Percentiles rank a stretch among this genome's conserved stretches.
Conservation (phyloP, 352 stramenopile genomes). For the Thraustotheca clavata region DNA sequence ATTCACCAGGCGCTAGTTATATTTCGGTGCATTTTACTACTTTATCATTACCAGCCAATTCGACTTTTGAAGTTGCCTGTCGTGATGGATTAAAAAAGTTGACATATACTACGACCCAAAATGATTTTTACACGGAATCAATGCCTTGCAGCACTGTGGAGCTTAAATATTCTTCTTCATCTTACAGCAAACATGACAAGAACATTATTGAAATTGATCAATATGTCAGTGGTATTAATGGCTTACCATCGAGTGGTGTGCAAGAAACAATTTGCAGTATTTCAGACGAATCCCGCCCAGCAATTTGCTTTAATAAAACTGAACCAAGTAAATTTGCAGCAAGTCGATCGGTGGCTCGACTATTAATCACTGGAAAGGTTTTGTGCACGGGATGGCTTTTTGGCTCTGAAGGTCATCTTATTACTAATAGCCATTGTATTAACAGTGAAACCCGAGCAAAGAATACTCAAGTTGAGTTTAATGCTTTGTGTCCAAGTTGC, state of each 20-base stretch:
- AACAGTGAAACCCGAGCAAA: slow-evolving; percentile 28
- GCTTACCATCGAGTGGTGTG: neutral
- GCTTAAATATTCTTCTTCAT: neutral
- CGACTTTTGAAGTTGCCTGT: neutral
- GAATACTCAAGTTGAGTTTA: slow-evolving; percentile 28
- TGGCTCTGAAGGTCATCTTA: slow-evolving; percentile 48
- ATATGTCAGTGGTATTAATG: neutral
- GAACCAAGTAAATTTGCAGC: slow-evolving; percentile 5
- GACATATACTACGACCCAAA: neutral
- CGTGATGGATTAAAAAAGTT: neutral
- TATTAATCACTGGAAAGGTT: slow-evolving; percentile 28
- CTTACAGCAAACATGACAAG: neutral
- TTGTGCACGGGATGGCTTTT: slow-evolving; percentile 36
- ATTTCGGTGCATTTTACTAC: neutral
- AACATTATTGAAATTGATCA: neutral
- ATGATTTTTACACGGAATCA: no score
- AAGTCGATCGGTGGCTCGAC: slow-evolving; percentile 39
- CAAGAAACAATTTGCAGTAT: neutral
- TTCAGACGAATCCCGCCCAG: neutral
- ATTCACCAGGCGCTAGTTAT: neutral
- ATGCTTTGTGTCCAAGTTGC: neutral
- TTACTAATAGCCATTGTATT: slow-evolving; percentile 65
- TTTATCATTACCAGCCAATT: neutral
- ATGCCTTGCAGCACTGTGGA: neutral
- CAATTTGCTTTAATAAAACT: neutral